Evolutionary conservation across 306 rosid genomes (phyloP), one percentile per base, ranked within the genome.

Genomic region (Canavalia ensiformis): DNA sequence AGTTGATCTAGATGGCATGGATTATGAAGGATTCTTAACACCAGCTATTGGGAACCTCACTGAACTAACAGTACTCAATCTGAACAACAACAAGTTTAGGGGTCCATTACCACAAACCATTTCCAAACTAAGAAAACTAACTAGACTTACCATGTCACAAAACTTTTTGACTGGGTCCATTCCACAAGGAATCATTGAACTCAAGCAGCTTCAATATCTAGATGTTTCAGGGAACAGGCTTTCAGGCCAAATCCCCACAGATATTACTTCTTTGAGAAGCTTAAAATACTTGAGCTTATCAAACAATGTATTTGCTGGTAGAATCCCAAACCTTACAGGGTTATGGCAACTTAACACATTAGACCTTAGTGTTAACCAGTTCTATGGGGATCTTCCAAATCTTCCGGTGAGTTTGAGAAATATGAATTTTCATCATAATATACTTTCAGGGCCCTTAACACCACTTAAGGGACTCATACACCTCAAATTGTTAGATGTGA

Each of bases 11-110:
- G 89, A 90, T 71, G 87, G 44, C 3, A 70, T 73, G 64, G 92
- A 88, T 25, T 81, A 83, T 63, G 91, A 88, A 42, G 94, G 90
- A 1, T 90, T 83, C 62, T 13, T 88, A 18, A 30, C 94, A 41
- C 77, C 86, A 55, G 46, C 78, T 9, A 71, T 90, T 2, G 87
- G 90, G 41, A 88, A 86, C 69, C 72, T 88, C 7, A 72, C 87
- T 0, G 87, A 90, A 50, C 68, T 85, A 42, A 87, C 84, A 46
- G 10, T 72, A 2, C 79, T 90, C 60, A 81, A 81, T 25, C 82
- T 87, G 1, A 39, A 75, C 76, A 78, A 67, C 51, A 90, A 90
- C 88, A 83, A 83, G 1, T 83, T 90, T 2, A 49, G 90, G 73
- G 90, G 94, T 46, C 89, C 90, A 11, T 30, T 88, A 8, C 89